phyloP scores from a whole-genome alignment of 805 yeast species.

The Spathaspora hagerdaliae region DNA sequence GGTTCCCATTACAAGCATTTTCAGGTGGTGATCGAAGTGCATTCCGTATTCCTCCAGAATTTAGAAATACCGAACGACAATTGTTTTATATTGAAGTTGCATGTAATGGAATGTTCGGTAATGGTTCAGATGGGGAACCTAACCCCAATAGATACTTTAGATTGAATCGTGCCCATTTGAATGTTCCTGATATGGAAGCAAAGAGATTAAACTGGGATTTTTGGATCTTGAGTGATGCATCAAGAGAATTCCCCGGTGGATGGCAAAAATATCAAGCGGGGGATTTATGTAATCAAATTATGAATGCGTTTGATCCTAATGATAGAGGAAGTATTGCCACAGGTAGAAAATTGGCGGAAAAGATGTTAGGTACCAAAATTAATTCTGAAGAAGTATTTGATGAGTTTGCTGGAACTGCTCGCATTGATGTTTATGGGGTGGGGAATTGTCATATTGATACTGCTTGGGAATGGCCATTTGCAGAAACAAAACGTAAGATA shows the following conservation, averaged over 20 bases:
- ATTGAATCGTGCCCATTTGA: conserved; percentile 68
- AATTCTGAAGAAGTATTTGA: conserved; percentile 63
- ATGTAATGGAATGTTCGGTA: conserved; percentile 92
- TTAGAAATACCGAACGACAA: conserved; percentile 48
- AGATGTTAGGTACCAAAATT: conserved; percentile 60
- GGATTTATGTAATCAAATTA: conserved; percentile 72
- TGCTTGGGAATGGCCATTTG: conserved; percentile 99
- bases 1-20: conserved; percentile 75
- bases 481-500: conserved; percentile 88
- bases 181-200: conserved; percentile 78
- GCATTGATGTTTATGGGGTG: conserved; percentile 69
- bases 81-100: conserved; percentile 81
- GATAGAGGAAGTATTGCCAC: conserved; percentile 53
- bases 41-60: conserved; percentile 62
- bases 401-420: conserved; percentile 26
- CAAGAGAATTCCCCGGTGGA: conserved; percentile 74
- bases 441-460: conserved; percentile 98
- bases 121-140: conserved; percentile 56
- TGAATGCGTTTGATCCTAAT: conserved; percentile 75
- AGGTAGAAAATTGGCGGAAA: conserved; percentile 65
- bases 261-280: conserved; percentile 86
- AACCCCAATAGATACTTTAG: conserved; percentile 69
- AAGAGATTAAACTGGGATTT: conserved; percentile 75
- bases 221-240: conserved; percentile 87
- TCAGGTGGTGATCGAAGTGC: conserved; percentile 81